phyloP scores from a whole-genome alignment of 192 early-diverging fungal species.

The Obelidium mucronatum region DNA sequence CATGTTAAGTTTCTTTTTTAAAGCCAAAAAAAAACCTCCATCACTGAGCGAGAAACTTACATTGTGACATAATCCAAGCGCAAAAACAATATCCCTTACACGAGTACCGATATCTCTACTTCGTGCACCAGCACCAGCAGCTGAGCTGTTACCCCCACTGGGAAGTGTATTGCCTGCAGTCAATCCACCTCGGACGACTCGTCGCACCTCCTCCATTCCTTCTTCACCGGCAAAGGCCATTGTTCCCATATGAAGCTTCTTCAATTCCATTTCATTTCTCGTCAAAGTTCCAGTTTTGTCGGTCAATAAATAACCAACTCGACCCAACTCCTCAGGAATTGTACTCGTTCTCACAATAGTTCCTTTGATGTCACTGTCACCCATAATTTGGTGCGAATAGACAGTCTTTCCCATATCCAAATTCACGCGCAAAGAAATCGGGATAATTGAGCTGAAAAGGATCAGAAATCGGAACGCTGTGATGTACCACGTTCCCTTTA shows the following conservation, averaged over 20 bases:
- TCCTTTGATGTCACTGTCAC: constrained; percentile 80
- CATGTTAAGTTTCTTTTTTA: neutral
- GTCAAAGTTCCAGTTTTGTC: constrained; percentile 98
- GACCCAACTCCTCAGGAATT: constrained; percentile 94
- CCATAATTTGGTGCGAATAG: constrained; percentile 89
- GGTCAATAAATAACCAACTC: constrained; percentile 90
- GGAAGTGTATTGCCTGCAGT: neutral
- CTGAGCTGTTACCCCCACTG: neutral
- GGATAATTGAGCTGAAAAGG: constrained; percentile 94
- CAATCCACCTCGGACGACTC: constrained; percentile 19
- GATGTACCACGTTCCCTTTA: constrained; percentile 90
- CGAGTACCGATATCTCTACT: constrained; percentile 81
- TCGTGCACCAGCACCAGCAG: neutral
- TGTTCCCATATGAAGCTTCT: constrained; percentile 93
- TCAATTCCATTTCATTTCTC: constrained; percentile 96
- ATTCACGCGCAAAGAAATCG: constrained; percentile 92
- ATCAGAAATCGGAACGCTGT: constrained; percentile 94
- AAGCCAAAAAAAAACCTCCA: neutral
- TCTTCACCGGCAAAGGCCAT: constrained; percentile 86
- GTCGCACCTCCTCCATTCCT: constrained; percentile 87
- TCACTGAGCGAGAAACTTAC: constrained; percentile 55
- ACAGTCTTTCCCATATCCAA: constrained; percentile 97
- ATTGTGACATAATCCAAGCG: constrained; percentile 91
- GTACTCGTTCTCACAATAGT: constrained; percentile 94
- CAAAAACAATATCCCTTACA: constrained; percentile 86